Base-by-base conservation (phyloP, 148 eudicot genomes). In the Dianthus caryophyllus region DNA sequence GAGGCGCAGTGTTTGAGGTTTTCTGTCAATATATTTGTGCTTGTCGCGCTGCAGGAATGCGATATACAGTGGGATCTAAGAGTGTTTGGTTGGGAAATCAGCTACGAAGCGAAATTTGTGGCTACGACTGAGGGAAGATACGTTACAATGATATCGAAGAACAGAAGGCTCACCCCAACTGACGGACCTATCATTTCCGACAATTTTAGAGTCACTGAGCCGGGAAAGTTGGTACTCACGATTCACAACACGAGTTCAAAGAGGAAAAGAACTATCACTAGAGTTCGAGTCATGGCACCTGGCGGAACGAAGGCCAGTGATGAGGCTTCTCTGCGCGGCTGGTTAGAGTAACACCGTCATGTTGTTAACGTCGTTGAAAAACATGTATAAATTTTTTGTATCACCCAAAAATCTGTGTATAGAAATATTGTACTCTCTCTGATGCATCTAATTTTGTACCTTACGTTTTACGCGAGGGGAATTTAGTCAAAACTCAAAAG, bases 231-330 rank as follows among this genome's bases (percentile, higher is more conserved):
- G 59, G 71, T 85, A 58, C 69, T 86, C 47, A 71, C 80, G 12
- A 52, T 86, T 60, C 75, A 78, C 60, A 83, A 84, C 69, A 82
- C 63, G 51, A 77, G 76, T 25, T 78, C 85, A 7, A 82, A 80
- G 75, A 87, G 80, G 79, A 84, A 87, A 79, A 79, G 75, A 71
- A 76, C 84, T 20, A 66, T 87, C 16, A 73, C 69, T 69, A 80
- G 85, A 73, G 72, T 77, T 73, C 81, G 77, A 70, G 78, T 66
- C 70, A 76, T 69, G 75, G 17, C 72, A 41, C 71, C 67, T 26
- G 80, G 77, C 29, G 49, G 65, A 14, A 21, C 27, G 10, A 54
- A 29, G 46, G 38, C 18, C 30, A 44, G 55, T 29, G 31, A 65
- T 9, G 74, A 60, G 17, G 69, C 69, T 18, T 75, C 78, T 33